Evolutionary conservation across 2,329 filamentous ascomycete species (phyloP), one percentile per base, ranked within the genome.

Genomic region (Colletotrichum lupini): DNA sequence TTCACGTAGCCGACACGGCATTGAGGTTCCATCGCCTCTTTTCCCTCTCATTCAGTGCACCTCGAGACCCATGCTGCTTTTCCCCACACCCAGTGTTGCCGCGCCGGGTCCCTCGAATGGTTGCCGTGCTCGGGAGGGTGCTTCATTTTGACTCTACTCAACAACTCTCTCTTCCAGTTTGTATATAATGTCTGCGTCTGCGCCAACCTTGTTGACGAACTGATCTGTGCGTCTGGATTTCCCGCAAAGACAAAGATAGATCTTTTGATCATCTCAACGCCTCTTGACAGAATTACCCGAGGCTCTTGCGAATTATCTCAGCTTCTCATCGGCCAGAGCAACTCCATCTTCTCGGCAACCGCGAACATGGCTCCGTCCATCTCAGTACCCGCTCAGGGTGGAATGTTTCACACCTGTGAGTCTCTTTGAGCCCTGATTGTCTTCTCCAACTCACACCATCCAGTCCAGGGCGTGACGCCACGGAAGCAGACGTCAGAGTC

Each of bases 371-470:
- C 74, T 3, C 74, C 74, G 26, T 75, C 68, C 6, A 68, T 75
- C 7, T 65, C 74, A 37, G 62, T 75, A 24, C 62, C 74, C 57
- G 67, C 66, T n/a, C 74, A 75, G 52, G 74, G 73, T 59, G 73
- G 74, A 32, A 75, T 75, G 74, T 75, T 75, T 55, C 74, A 75
- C 60, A 75, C 74, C 30, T 75, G 74, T 75, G 11, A 75, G 68
- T 70, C 14, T 37, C 28, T 35, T 26, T 28, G 32, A 24, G 35
- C 6, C 24, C 2, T 12, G 30, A 16, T 11, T 37, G 19, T 52
- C 26, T 24, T 12, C 42, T n/a, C n/a, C 53, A n/a, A 30, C 64
- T 73, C 62, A 67, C 59, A 30, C 3, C 14, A 35, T 24, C 22
- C 28, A 75, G 74, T 75, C 26, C 74, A 75, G 32, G 74, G 74